phyloP scores from a whole-genome alignment of 352 stramenopile genomes.

The Globisporangium irregulare region DNA sequence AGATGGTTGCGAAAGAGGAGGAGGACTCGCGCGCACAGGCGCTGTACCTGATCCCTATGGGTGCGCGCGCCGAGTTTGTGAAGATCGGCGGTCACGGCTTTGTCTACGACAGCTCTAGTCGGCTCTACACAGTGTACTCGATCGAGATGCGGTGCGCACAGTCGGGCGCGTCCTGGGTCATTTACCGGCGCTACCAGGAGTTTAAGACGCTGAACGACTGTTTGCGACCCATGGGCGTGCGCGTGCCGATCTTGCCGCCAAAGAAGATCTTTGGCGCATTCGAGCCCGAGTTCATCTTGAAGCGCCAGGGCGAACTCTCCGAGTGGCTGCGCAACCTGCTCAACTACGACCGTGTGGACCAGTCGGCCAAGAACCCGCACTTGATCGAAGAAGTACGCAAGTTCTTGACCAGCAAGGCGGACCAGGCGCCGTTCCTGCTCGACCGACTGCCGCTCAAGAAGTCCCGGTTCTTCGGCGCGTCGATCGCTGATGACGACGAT shows the following conservation, averaged over 20 bases:
- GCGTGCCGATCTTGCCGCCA: conserved; percentile 71
- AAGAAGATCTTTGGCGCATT: conserved; percentile 86
- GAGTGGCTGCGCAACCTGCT: conserved; percentile 66
- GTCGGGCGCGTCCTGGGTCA: conserved; percentile 71
- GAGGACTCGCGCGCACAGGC: conserved; percentile 78
- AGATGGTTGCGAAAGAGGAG: conserved; percentile 77
- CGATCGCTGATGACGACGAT: conserved; percentile 53
- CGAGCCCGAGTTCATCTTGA: conserved; percentile 74
- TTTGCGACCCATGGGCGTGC: conserved; percentile 57
- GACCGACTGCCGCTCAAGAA: conserved; percentile 59
- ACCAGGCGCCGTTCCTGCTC: conserved; percentile 75
- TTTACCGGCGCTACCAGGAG: conserved; percentile 83
- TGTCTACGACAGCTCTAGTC: conserved; percentile 64
- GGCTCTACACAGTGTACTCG: conserved; percentile 79
- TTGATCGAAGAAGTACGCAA: conserved; percentile 72
- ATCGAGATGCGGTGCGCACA: conserved; percentile 78
- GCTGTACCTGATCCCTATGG: conserved; percentile 73
- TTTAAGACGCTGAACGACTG: conserved; percentile 78
- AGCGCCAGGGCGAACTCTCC: conserved; percentile 67
- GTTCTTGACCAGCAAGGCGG: conserved; percentile 79
- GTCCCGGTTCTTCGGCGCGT: conserved; percentile 68
- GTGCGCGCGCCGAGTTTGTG: conserved; percentile 67
- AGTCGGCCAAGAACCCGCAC: conserved; percentile 73
- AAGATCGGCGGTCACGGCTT: conserved; percentile 77
- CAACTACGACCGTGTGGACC: conserved; percentile 70